These are phyloP conservation scores for Starmerella bacillaris DNA, from an alignment of 805 yeast species.

Conservation along the genomic window DNA sequence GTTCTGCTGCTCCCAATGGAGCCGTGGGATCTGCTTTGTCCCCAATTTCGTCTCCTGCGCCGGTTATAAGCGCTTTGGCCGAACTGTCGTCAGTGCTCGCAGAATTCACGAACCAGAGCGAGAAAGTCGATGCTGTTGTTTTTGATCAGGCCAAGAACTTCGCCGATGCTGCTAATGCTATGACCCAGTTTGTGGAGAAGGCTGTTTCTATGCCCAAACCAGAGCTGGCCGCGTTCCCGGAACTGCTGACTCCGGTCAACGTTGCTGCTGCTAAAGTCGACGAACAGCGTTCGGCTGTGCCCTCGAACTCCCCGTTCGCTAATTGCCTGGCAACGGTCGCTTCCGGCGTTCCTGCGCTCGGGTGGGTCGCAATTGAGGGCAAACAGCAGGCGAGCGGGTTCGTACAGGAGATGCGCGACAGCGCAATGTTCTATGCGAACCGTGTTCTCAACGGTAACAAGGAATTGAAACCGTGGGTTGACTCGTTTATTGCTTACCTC, in stretches of 20 bases:
- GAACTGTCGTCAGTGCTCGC: slow-evolving; percentile 4
- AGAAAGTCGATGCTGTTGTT: slow-evolving; percentile 11
- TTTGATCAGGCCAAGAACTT: slow-evolving; percentile 24
- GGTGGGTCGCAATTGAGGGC: slow-evolving; percentile 61
- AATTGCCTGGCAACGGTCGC: slow-evolving; percentile 67
- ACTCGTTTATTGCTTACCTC: slow-evolving; percentile 40
- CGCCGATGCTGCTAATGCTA: slow-evolving; percentile 10
- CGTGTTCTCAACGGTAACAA: slow-evolving; percentile 70
- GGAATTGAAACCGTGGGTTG: slow-evolving; percentile 76
- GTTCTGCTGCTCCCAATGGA: neutral
- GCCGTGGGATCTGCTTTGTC: neutral
- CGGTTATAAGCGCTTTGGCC: slow-evolving; percentile 2
- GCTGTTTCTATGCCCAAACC: slow-evolving; percentile 41
- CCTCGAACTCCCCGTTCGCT: slow-evolving; percentile 38
- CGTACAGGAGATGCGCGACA: slow-evolving; percentile 70
- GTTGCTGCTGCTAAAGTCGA: slow-evolving; percentile 38
- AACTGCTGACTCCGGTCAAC: slow-evolving; percentile 53
- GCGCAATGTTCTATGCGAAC: slow-evolving; percentile 88
- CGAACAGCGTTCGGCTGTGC: slow-evolving; percentile 54
- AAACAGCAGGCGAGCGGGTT: slow-evolving; percentile 40
- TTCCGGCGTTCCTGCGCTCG: slow-evolving; percentile 78
- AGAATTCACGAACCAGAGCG: slow-evolving; percentile 7
- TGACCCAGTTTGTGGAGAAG: slow-evolving; percentile 28
- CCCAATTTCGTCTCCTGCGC: slow-evolving; percentile 1
- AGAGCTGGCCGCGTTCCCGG: slow-evolving; percentile 34